Percentiles rank a stretch among this genome's conserved stretches.
These are phyloP conservation scores for Solanum neorickii DNA, from an alignment of 257 asterid species.

Conservation along the genomic window DNA sequence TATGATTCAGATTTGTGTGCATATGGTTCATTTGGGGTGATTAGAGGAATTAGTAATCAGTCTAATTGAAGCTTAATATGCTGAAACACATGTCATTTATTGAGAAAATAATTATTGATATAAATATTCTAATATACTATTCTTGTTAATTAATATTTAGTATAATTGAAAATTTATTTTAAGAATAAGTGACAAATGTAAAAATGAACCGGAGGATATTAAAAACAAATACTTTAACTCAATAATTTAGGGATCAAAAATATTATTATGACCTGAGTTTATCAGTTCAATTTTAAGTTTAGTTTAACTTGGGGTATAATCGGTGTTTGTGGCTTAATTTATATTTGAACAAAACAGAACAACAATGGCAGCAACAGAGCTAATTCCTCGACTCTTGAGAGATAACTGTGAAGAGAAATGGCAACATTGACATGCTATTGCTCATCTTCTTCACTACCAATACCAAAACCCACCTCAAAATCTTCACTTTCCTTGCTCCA, in stretches of 20 bases:
- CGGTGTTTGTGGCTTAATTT: not conserved
- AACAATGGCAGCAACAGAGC: not conserved
- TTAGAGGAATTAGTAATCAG: not conserved
- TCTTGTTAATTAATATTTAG: too few species aligned
- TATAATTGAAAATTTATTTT: too few species aligned
- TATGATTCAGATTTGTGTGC: not conserved
- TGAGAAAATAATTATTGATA: not conserved
- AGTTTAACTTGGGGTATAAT: not conserved
- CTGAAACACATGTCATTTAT: too few species aligned
- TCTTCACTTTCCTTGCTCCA: slow-evolving; percentile 14
- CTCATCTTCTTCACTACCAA: not conserved
- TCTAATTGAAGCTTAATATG: not conserved
- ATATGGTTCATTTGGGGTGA: not conserved
- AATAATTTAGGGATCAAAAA: not conserved
- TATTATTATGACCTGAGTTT: too few species aligned
- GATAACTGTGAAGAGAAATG: not conserved
- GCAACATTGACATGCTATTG: not conserved
- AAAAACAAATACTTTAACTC: too few species aligned
- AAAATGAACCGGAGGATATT: too few species aligned
- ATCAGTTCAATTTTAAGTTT: not conserved
- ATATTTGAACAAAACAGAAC: not conserved
- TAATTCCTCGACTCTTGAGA: not conserved
- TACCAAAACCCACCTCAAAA: not conserved
- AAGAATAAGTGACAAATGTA: too few species aligned
- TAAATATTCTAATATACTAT: too few species aligned